Conservation (phyloP, 1,284 basidiomycete genomes). For the Microbotryum intermedium region DNA sequence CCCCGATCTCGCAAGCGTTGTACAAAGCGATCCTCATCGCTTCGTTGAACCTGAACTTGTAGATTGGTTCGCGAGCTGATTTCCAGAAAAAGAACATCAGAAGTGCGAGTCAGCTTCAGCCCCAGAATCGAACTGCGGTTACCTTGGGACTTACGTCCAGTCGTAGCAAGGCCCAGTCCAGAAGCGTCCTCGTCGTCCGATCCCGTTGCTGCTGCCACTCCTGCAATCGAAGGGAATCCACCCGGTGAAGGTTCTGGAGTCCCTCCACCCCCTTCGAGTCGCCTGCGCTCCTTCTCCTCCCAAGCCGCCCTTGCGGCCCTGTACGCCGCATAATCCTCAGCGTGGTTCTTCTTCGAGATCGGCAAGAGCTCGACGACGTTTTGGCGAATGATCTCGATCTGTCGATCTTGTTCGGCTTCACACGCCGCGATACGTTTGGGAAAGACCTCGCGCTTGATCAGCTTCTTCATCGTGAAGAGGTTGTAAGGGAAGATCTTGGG, state of each 20-base stretch:
- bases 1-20: constrained; percentile 20
- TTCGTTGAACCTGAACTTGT: constrained; percentile 31
- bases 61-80: constrained; percentile 23
- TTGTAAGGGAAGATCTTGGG: constrained; percentile 85
- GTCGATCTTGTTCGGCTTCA: constrained; percentile 8
- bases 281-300: neutral
- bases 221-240: neutral
- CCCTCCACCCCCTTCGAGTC: neutral
- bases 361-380: constrained; percentile 9
- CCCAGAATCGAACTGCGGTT: too few relatives aligned
- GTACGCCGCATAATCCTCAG: constrained; percentile 5
- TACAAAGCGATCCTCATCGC: constrained; percentile 24
- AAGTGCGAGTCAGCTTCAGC: neutral
- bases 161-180: too few relatives aligned
- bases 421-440: constrained; percentile 13
- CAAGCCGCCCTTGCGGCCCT: constrained; percentile 3
- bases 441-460: constrained; percentile 32
- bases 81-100: too few relatives aligned
- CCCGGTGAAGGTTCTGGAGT: constrained; percentile 4
- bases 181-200: too few relatives aligned
- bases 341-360: constrained; percentile 15
- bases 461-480: constrained; percentile 51
- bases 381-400: constrained; percentile 2
- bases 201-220: neutral
- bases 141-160: too few relatives aligned